Percentiles rank a stretch among this genome's conserved stretches.
phyloP scores from a whole-genome alignment of 2,329 filamentous ascomycete genomes.

The Incumbomyces lentus region DNA sequence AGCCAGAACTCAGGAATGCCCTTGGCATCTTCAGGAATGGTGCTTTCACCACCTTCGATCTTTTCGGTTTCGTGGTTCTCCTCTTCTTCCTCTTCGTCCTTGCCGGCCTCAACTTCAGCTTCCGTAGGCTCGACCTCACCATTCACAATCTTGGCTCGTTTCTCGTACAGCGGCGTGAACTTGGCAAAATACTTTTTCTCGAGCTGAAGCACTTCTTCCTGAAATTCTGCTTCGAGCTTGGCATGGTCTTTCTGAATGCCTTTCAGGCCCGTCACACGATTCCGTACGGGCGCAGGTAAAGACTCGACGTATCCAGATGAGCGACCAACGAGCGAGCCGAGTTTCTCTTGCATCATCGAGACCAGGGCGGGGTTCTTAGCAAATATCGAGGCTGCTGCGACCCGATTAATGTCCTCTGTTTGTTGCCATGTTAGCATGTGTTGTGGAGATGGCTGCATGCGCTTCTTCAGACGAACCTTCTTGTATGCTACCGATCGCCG shows the following conservation, averaged over 20 bases:
- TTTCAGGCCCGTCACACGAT: conserved; percentile 88
- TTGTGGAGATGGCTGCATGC: background rate
- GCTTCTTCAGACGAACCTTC: conserved; percentile 55
- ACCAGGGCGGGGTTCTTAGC: conserved; percentile 91
- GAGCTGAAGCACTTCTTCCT: conserved; percentile 92
- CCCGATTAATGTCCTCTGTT: conserved; percentile 81
- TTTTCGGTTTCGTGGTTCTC: conserved; percentile 51
- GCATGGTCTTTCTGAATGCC: conserved; percentile 98
- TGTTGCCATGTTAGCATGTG: conserved; percentile 32
- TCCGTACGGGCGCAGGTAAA: conserved; percentile 76
- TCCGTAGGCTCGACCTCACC: conserved; percentile 76
- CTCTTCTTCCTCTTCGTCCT: conserved; percentile 64
- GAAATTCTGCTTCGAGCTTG: conserved; percentile 95
- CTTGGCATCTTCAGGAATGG: conserved; percentile 41
- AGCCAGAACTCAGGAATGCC: conserved; percentile 99
- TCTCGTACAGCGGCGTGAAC: conserved; percentile 94
- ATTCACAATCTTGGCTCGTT: conserved; percentile 87
- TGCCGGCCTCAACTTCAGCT: conserved; percentile 74
- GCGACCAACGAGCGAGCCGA: conserved; percentile 82
- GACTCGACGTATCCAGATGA: conserved; percentile 98
- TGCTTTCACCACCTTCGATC: conserved; percentile 43
- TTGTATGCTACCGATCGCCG: conserved; percentile 86
- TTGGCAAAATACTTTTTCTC: conserved; percentile 99
- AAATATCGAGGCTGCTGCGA: conserved; percentile 80
- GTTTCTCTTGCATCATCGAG: conserved; percentile 94